Evolutionary conservation across 78 protist species (phyloP), one percentile per base, ranked within the genome.

Genomic region (Emiliania huxleyi): DNA sequence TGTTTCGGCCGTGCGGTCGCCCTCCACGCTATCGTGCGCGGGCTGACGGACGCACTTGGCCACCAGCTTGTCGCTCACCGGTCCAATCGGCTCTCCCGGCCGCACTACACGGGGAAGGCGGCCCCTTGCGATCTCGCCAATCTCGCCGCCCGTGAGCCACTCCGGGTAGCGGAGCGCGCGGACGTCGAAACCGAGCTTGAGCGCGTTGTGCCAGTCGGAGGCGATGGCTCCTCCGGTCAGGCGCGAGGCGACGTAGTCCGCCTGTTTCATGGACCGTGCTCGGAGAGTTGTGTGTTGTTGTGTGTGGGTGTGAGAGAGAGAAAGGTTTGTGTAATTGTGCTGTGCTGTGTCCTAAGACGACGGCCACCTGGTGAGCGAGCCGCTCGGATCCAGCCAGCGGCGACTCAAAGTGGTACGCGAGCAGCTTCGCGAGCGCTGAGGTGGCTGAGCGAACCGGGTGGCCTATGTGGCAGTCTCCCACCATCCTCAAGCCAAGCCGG

Each of bases 101-200:
- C 0, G 19, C 69, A 79, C 35, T 1, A 79, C 87, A 0, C 21
- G 35, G 0, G 87, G 87, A 49, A 79, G 35, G 1, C 19, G n/a
- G 33, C 23, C 11, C 11, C 19, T 69, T 40, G 2, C 22, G 38
- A n/a, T 0, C 37, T 11, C 38, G 43, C 43, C 77, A 6, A 49
- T 6, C 49, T 0, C 52, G 3, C 38, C 33, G 84, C 92, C 55
- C 12, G 84, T 15, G 45, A 69, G 15, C 92, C 92, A 56, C n/a
- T 1, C 48, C 45, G 93, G 88, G 75, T 48, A 75, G 52, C 8
- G 37, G 33, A 90, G 93, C 35, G 44, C 75, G 62, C 25, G 22
- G 40, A 90, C 93, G 87, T 90, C 93, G 73, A 37, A 90, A 43
- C 93, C 93, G 49, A 73, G 56, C 88, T 90, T 90, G 48, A 90